These are phyloP conservation scores for Eimeria sp. DNA, from an alignment of 169 alveolate species.

Conservation along the genomic window DNA sequence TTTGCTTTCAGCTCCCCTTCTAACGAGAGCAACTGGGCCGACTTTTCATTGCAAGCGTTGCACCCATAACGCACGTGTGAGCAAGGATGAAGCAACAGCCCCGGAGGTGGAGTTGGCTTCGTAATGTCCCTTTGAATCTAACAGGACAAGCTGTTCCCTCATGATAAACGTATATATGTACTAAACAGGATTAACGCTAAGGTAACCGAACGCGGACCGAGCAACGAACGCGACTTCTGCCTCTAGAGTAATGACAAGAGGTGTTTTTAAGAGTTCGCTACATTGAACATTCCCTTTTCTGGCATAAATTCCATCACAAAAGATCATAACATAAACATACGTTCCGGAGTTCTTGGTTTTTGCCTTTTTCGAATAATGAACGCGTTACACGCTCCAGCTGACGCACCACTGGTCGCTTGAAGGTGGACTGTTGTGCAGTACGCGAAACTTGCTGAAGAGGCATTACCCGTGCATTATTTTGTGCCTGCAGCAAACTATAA, in stretches of 20 bases:
- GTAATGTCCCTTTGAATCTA: neutral
- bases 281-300: neutral
- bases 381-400: neutral
- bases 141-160: neutral
- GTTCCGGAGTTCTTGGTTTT: too few relatives aligned
- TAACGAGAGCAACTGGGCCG: neutral
- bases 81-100: neutral
- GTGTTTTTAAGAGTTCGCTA: neutral
- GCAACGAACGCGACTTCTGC: neutral
- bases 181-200: neutral
- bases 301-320: neutral
- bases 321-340: too few relatives aligned
- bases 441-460: neutral
- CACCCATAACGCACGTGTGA: neutral
- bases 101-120: neutral
- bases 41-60: neutral
- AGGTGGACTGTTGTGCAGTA: neutral
- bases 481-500: neutral
- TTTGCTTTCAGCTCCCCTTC: neutral
- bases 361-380: neutral
- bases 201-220: neutral
- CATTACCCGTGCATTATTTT: neutral
- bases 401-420: neutral
- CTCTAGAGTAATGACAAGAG: neutral
- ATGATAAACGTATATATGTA: neutral